Evolutionary conservation across 2,329 filamentous ascomycete genomes (phyloP).

Genomic region (Xylariales sp.): DNA sequence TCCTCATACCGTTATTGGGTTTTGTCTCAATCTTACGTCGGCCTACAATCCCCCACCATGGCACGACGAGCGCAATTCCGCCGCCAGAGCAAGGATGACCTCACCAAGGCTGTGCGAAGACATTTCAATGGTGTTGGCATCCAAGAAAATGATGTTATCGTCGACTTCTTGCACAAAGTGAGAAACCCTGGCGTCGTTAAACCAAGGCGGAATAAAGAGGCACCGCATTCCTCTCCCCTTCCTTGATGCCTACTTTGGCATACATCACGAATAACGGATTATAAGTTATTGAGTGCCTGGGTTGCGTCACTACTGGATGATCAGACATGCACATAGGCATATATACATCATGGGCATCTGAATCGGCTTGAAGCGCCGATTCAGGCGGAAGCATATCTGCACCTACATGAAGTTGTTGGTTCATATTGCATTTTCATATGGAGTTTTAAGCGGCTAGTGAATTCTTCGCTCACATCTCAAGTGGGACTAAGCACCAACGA

Average conservation of each 20-base stretch:
- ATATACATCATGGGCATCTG: constrained; percentile 15
- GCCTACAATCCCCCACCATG: constrained; percentile 80
- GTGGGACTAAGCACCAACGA: constrained; percentile 28
- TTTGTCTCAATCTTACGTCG: constrained; percentile 71
- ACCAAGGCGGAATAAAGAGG: constrained; percentile 48
- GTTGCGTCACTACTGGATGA: constrained; percentile 22
- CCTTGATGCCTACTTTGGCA: constrained; percentile 40
- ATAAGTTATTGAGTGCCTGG: constrained; percentile 24
- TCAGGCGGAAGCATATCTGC: constrained; percentile 12
- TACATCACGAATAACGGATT: constrained; percentile 33
- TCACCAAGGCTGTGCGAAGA: constrained; percentile 79
- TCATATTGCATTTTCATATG: constrained; percentile 35
- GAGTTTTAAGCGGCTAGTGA: constrained; percentile 32
- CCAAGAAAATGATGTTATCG: constrained; percentile 84
- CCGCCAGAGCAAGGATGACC: constrained; percentile 76
- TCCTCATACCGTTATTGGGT: constrained; percentile 71
- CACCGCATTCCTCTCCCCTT: constrained; percentile 50
- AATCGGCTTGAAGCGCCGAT: constrained; percentile 1
- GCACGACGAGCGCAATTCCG: constrained; percentile 71
- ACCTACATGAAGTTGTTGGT: constrained; percentile 8
- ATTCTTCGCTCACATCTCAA: constrained; percentile 20
- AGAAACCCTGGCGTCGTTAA: constrained; percentile 64
- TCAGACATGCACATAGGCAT: constrained; percentile 29
- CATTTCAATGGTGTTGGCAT: constrained; percentile 86
- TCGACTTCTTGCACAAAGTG: constrained; percentile 80